A percentile compares a stretch with the other conserved stretches of the same genome.
These are phyloP conservation scores for Penicillium lividum DNA, from an alignment of 495 filamentous ascomycete genomes.

Conservation along the genomic window DNA sequence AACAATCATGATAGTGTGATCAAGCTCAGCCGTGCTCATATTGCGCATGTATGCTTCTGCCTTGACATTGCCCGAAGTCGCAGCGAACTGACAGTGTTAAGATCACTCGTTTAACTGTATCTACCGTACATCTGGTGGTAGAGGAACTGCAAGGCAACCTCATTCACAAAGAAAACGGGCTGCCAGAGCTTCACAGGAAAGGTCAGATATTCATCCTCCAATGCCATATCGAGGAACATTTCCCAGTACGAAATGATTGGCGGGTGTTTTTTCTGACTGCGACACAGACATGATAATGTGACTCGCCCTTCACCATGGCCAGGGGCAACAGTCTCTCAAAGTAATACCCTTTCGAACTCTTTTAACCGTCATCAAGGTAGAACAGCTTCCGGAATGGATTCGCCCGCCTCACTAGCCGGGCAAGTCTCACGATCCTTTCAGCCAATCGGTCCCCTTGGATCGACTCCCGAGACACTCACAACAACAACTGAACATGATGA, in stretches of 20 bases:
- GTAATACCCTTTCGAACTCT: not conserved
- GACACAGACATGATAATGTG: not conserved
- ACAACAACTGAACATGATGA: not conserved
- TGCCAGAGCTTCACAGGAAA: slow-evolving; percentile 16
- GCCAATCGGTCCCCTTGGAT: not conserved
- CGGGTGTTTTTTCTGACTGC: not conserved
- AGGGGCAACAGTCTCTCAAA: not conserved
- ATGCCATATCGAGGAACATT: not conserved
- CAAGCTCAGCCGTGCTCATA: slow-evolving; percentile 31
- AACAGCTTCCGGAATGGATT: not conserved
- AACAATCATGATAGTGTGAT: slow-evolving; percentile 18
- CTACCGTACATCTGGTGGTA: slow-evolving; percentile 15
- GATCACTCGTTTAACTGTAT: slow-evolving; percentile 30
- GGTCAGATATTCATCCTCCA: not conserved
- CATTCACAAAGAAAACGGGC: slow-evolving; percentile 3
- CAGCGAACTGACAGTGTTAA: slow-evolving; percentile 11
- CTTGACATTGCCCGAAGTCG: not conserved
- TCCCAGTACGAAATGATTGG: not conserved
- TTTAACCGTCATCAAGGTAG: not conserved
- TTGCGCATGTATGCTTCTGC: slow-evolving; percentile 23
- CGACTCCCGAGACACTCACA: not conserved
- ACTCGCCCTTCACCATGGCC: not conserved
- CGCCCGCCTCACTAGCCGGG: not conserved
- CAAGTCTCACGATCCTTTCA: not conserved
- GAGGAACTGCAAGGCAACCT: not conserved